Conservation (phyloP, 1,284 basidiomycete genomes). For the Kwoniella shivajii region DNA sequence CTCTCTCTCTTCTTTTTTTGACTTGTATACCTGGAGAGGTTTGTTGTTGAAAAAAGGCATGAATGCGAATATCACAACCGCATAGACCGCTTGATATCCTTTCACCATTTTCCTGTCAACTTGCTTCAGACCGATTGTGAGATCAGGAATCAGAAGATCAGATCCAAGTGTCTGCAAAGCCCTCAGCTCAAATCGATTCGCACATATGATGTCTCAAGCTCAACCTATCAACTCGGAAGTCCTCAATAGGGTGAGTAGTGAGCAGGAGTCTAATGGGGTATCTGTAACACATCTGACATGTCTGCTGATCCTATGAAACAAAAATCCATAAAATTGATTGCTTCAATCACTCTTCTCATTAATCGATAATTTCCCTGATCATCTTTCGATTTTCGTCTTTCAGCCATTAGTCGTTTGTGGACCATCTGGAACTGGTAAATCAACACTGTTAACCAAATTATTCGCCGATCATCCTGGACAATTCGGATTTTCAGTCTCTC, state of each 20-base stretch:
- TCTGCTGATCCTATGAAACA: no score
- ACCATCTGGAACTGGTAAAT: slow-evolving; percentile 27
- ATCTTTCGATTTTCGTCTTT: background rate
- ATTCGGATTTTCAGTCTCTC: slow-evolving; percentile 94
- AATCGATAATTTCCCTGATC: background rate
- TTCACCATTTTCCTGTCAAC: slow-evolving; percentile 2
- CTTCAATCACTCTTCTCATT: background rate
- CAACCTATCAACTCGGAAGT: slow-evolving; percentile 33
- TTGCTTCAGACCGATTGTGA: background rate
- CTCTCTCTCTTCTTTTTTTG: no score
- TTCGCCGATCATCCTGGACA: slow-evolving; percentile 79
- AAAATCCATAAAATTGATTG: no score
- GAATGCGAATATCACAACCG: background rate
- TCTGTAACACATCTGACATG: no score
- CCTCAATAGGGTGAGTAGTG: slow-evolving; percentile 34
- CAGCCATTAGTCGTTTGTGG: slow-evolving; percentile 70
- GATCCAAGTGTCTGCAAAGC: background rate
- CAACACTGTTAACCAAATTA: slow-evolving; percentile 66
- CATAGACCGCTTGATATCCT: background rate
- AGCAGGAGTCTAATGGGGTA: no score
- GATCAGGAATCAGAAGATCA: background rate
- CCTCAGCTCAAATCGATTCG: no score
- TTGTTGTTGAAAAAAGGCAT: background rate
- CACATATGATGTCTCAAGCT: slow-evolving; percentile 17
- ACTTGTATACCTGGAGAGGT: no score